A percentile compares a stretch with the other conserved stretches of the same genome.
Conservation (phyloP, 768 basidiomycete genomes). For the Ephemerocybe angulata region DNA sequence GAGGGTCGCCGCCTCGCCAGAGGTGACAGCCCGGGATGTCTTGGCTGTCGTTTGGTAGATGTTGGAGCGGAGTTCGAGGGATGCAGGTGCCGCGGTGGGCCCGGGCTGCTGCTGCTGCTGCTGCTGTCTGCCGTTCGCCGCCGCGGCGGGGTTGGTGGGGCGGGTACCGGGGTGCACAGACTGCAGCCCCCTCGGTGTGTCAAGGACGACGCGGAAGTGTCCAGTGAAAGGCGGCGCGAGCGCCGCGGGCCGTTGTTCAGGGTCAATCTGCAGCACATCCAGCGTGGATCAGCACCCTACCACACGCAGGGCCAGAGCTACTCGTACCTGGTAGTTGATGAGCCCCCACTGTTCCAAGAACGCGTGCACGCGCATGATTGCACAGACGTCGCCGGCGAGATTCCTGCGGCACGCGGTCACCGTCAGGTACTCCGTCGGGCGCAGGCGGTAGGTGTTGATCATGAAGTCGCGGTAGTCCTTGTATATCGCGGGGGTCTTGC, state of each 20-base stretch:
- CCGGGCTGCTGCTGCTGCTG: slow-evolving; percentile 17
- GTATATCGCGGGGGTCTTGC: slow-evolving; percentile 95
- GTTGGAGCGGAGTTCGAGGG: slow-evolving; percentile 81
- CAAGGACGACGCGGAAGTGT: slow-evolving; percentile 96
- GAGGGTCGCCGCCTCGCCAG: slow-evolving; percentile 65
- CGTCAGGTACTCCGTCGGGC: slow-evolving; percentile 93
- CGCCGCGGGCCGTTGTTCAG: slow-evolving; percentile 90
- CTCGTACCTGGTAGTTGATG: slow-evolving; percentile 92
- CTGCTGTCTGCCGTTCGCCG: slow-evolving; percentile 32
- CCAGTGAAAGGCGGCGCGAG: slow-evolving; percentile 97
- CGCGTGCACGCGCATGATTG: slow-evolving; percentile 97
- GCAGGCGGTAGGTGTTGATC: slow-evolving; percentile 95
- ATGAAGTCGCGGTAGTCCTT: slow-evolving; percentile 99
- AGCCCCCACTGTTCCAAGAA: slow-evolving; percentile 99
- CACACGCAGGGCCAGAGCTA: background rate
- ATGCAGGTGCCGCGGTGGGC: slow-evolving; percentile 51
- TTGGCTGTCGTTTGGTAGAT: slow-evolving; percentile 89
- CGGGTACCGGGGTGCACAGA: slow-evolving; percentile 85
- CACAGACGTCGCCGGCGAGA: slow-evolving; percentile 96
- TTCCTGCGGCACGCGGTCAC: slow-evolving; percentile 96
- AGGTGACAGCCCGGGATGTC: slow-evolving; percentile 65
- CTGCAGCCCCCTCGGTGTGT: slow-evolving; percentile 93
- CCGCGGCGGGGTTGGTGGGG: slow-evolving; percentile 47
- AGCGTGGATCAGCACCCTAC: slow-evolving; percentile 1
- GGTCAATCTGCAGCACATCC: slow-evolving; percentile 71